Evolutionary conservation across 1,284 basidiomycete genomes (phyloP), one percentile per base, ranked within the genome.

Genomic region (Sanguinoderma infundibulare): DNA sequence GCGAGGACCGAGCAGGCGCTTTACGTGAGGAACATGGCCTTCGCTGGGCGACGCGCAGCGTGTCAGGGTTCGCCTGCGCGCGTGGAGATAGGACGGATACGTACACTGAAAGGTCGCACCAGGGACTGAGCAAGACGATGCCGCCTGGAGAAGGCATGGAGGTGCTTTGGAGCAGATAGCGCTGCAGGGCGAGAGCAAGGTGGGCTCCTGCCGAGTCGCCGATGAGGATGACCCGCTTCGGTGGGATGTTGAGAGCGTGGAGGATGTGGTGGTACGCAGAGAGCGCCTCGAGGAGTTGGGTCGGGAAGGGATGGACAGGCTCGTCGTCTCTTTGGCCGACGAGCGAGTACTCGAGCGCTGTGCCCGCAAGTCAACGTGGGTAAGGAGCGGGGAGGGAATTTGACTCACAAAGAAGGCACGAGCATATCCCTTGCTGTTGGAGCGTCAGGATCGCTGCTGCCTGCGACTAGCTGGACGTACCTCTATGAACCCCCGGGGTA

Each of bases 171-270:
- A 58, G 53, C 0, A 67, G 59, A 22, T 62, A 61, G 8, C 66
- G 63, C 35, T 61, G 58, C 42, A 67, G 32, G 1, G 63, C 63
- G 5, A 67, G 59, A 1, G 53, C 59, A 2, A 67, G 61, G 35
- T 67, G 63, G 2, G 39, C 66, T 5, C 66, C 66, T 10, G 66
- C 66, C 8, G 66, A 67, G 32, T 67, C 66, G 22, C 66, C 63
- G 24, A 67, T 57, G 7, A 64, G 20, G 12, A 67, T 35, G 14
- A 67, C 50, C 8, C 59, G 53, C 1, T 52, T 24, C 1, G 59
- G n/a, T 2, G 65, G 59, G 24, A 67, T 46, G 24, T 55, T 52
- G 32, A 62, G 35, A 7, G 26, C 34, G 5, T 51, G 42, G 10
- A 62, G 4, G 5, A 67, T 28, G 35, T 64, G 44, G 20, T 49